Evolutionary conservation across 2,329 filamentous ascomycete genomes (phyloP), one percentile per base, ranked within the genome.

Genomic region (Xylaria polymorpha): DNA sequence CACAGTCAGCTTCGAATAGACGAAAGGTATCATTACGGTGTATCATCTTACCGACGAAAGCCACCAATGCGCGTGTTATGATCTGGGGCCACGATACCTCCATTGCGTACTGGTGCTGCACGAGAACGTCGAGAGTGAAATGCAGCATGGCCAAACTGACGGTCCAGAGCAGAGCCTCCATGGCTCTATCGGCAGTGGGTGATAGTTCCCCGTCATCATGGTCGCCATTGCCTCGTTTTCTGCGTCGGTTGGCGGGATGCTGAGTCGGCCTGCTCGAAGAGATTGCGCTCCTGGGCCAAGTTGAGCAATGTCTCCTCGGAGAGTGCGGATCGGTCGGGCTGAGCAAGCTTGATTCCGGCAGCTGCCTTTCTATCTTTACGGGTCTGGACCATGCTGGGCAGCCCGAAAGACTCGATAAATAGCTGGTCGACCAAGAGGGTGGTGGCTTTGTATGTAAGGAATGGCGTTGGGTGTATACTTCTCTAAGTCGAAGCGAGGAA

Each of bases 101-200:
- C 70, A 89, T 84, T n/a, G 89, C 88, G 75, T 93, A 96, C 80
- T 96, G 93, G 74, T 91, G 86, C 78, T 94, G 91, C 25, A 94
- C 92, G 12, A 96, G 83, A 44, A 94, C 89, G 77, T 95, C 92
- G 61, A 96, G 85, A 0, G 91, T 93, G 73, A 94, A 90, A 77
- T 95, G 92, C 60, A 94, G 80, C 84, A 90, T 92, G 14, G 88
- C 84, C 74, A 96, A 80, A 71, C 88, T 89, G 12, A 88, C 80
- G 7, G 83, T 85, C 86, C 87, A 91, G 29, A 91, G 80, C 3
- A 86, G 41, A 0, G 87, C 81, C 44, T 91, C 88, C 69, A 89
- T 79, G 57, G 87, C 74, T 37, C 86, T 83, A 65, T 89, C 87
- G 8, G 82, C 82, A 0, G 78, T 75, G 18, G 86, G 83, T 0